phyloP scores from a whole-genome alignment of 1,284 basidiomycete species.

The Leccinum fuscescens region DNA sequence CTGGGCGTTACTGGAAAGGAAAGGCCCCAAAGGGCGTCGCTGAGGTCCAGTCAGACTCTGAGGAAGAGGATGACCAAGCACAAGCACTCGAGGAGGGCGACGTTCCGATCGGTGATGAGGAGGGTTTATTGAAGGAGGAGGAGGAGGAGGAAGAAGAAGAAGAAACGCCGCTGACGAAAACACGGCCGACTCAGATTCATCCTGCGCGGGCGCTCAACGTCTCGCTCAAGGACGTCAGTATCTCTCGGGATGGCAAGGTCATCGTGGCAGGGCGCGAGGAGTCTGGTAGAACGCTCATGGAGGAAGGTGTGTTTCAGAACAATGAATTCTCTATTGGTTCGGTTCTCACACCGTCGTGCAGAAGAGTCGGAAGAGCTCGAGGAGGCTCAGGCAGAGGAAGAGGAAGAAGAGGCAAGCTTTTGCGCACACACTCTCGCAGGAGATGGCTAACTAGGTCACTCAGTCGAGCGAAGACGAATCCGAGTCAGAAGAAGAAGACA shows the following conservation, averaged over 20 bases:
- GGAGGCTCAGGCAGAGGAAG: constrained; percentile 36
- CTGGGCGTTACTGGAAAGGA: constrained; percentile 80
- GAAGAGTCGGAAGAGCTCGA: constrained; percentile 44
- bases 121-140: constrained; percentile 40
- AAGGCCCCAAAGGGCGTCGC: constrained; percentile 75
- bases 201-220: constrained; percentile 63
- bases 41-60: constrained; percentile 59
- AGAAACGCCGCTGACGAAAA: constrained; percentile 40
- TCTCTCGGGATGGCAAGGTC: constrained; percentile 74
- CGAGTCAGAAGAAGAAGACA: constrained; percentile 69
- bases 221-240: constrained; percentile 69
- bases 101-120: constrained; percentile 55
- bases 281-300: constrained; percentile 60
- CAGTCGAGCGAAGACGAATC: constrained; percentile 78
- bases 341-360: constrained; percentile 10
- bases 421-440: neutral
- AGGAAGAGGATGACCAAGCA: constrained; percentile 59
- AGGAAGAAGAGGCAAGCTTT: constrained; percentile 40
- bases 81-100: constrained; percentile 50
- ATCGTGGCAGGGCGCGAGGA: constrained; percentile 73
- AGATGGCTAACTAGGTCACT: constrained; percentile 16
- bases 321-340: neutral
- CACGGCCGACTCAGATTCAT: constrained; percentile 33
- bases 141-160: constrained; percentile 48
- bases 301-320: constrained; percentile 40